phyloP scores from a whole-genome alignment of 1,284 basidiomycete genomes.

The Schizophyllum commune region DNA sequence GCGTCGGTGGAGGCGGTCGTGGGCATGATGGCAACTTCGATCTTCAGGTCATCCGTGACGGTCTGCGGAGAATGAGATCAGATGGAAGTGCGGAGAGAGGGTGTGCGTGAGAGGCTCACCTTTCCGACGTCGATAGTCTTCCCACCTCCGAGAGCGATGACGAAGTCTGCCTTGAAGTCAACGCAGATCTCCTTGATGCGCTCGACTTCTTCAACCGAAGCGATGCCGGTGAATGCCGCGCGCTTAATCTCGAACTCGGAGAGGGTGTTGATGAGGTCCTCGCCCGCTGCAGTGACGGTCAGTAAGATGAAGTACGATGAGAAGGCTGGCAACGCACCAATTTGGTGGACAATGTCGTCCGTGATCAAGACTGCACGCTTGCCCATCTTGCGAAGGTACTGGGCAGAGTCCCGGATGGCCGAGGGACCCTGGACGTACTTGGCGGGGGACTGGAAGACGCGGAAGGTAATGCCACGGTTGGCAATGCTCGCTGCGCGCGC shows the following conservation, averaged over 20 bases:
- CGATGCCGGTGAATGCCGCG: slow-evolving; percentile 23
- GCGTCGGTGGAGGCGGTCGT: slow-evolving; percentile 29
- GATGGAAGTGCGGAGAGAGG: background rate
- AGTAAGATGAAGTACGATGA: background rate
- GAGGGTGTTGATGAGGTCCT: background rate
- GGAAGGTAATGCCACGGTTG: background rate
- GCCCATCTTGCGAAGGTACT: slow-evolving; percentile 23
- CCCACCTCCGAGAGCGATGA: slow-evolving; percentile 27
- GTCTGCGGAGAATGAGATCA: background rate
- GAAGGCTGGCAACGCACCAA: slow-evolving; percentile 17
- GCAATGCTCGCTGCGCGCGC: background rate
- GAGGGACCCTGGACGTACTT: slow-evolving; percentile 29
- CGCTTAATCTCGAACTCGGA: slow-evolving; percentile 19
- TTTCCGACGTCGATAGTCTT: slow-evolving; percentile 28
- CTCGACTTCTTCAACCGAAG: slow-evolving; percentile 22
- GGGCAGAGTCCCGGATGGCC: slow-evolving; percentile 25
- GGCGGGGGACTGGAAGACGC: slow-evolving; percentile 26
- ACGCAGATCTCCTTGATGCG: slow-evolving; percentile 17
- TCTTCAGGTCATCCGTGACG: slow-evolving; percentile 21
- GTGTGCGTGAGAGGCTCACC: slow-evolving; percentile 1
- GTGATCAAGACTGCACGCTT: slow-evolving; percentile 20
- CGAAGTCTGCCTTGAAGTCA: slow-evolving; percentile 19
- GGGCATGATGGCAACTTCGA: slow-evolving; percentile 23
- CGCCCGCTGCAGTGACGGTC: background rate
- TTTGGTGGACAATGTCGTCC: slow-evolving; percentile 24